A percentile compares a stretch with the other conserved stretches of the same genome.
Evolutionary conservation across 2,329 filamentous ascomycete species (phyloP).

Genomic region (Aaosphaeria arxii): DNA sequence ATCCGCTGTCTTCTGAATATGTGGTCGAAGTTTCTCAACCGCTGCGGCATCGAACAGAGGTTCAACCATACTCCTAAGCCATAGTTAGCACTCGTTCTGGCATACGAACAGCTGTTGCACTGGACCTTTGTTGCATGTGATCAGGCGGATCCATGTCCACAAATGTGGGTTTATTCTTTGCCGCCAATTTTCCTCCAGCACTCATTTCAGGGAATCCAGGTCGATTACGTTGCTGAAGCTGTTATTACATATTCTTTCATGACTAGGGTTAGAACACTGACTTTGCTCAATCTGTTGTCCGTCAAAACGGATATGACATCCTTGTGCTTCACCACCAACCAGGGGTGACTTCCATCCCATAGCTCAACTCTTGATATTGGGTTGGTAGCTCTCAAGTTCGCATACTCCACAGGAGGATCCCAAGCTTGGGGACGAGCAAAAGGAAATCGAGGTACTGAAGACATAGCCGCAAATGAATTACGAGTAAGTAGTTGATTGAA

Average conservation of each 20-base stretch:
- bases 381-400: conserved; percentile 40
- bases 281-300: conserved; percentile 48
- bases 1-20: conserved; percentile 47
- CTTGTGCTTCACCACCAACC: conserved; percentile 49
- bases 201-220: conserved; percentile 49
- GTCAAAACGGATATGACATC: conserved; percentile 47
- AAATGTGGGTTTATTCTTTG: conserved; percentile 50
- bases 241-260: not conserved
- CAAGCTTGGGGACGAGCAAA: conserved; percentile 39
- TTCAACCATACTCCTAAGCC: conserved; percentile 45
- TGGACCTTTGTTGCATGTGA: conserved; percentile 46
- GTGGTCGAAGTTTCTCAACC: conserved; percentile 41
- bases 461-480: not conserved
- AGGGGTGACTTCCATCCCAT: conserved; percentile 47
- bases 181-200: conserved; percentile 47
- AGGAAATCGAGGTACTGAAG: conserved; percentile 47
- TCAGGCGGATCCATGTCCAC: conserved; percentile 52
- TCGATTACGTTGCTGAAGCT: conserved; percentile 18
- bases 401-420: conserved; percentile 46
- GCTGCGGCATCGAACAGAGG: conserved; percentile 41
- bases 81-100: conserved; percentile 35
- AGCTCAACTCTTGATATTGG: conserved; percentile 47
- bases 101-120: conserved; percentile 43
- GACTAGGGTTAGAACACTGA: conserved; percentile 5
- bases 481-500: too few species aligned